A percentile compares a stretch with the other conserved stretches of the same genome.
These are phyloP conservation scores for Pichia thaimueangensis DNA, from an alignment of 805 yeast species.

Conservation along the genomic window DNA sequence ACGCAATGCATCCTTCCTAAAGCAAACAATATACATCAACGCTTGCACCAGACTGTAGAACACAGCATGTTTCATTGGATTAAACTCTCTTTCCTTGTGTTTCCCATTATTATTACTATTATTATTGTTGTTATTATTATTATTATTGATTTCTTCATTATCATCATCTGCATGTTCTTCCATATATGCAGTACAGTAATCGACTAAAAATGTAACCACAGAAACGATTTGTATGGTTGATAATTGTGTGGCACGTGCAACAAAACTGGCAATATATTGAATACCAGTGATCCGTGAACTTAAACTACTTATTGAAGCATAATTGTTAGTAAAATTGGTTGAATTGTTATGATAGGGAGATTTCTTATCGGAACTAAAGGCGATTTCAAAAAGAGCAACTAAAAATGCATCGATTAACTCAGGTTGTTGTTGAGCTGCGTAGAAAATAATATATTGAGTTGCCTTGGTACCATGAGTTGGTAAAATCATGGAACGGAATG, in stretches of 20 bases:
- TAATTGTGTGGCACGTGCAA: constrained; percentile 77
- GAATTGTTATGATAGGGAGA: not conserved
- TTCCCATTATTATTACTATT: not conserved
- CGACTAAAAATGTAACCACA: constrained; percentile 73
- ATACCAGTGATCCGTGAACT: constrained; percentile 68
- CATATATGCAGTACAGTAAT: constrained; percentile 79
- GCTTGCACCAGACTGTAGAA: constrained; percentile 92
- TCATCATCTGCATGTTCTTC: constrained; percentile 83
- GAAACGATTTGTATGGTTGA: constrained; percentile 68
- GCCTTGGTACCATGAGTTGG: constrained; percentile 91
- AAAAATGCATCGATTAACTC: constrained; percentile 81
- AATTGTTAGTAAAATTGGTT: not conserved
- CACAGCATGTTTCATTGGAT: constrained; percentile 16
- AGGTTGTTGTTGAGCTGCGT: constrained; percentile 71
- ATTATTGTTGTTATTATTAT: constrained; percentile 20
- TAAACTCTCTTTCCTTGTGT: constrained; percentile 3
- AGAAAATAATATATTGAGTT: constrained; percentile 78
- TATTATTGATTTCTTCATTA: constrained; percentile 34
- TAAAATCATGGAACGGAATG: constrained; percentile 74
- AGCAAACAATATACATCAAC: constrained; percentile 84
- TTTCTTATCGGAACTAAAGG: constrained; percentile 46
- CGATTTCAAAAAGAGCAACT: constrained; percentile 74
- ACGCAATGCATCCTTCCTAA: constrained; percentile 58
- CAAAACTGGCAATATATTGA: constrained; percentile 85
- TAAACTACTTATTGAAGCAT: not conserved